Base-by-base conservation (phyloP, 2,329 filamentous ascomycete genomes). In the Fonsecaea nubica region DNA sequence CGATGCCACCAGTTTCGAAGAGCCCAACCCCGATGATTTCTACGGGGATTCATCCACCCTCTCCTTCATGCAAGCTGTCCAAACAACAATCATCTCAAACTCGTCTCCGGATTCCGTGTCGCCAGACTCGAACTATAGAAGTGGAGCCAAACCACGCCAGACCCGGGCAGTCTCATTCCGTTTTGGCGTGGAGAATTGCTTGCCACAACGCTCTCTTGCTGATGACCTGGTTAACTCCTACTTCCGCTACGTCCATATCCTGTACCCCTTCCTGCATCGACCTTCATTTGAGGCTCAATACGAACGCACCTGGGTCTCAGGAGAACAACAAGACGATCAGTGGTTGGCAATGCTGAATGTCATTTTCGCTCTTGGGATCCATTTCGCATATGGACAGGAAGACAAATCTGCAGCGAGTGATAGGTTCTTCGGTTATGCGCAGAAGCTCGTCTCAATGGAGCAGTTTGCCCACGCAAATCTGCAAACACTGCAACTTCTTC, bases 381-480 rank as follows among this genome's bases (percentile, higher is more conserved):
- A 48, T 48, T 48, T 48, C 18, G 42, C 42, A 5, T 48, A 48
- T 13, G 42, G 42, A 48, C 42, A 48, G n/a, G 42, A 48, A 21
- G 42, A 48, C 10, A 48, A 48, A 48, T 48, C 42, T 6, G 42
- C 42, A 7, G 42, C 42, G 42, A 48, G 42, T 25, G 42, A 48
- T 48, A 8, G 42, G 42, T 48, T 48, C 42, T 48, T 48, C 12
- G 42, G 42, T 3, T 48, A 48, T 48, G 42, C 42, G 12, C 42
- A 48, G 42, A 48, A 48, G 18, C 42, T 48, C n/a, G 42, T 48
- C 7, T 48, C 42, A 18, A 48, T 48, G 42, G 42, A 48, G n/a
- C 42, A 48, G 8, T 48, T 48, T 25, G 42, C 42, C 10, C 42
- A 48, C 42, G 42, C 42, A 48, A 48, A 48, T 48, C 42, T 48